Evolutionary conservation across 2,329 filamentous ascomycete species (phyloP), one percentile per base, ranked within the genome.

Genomic region (Aspergillus fijiensis): DNA sequence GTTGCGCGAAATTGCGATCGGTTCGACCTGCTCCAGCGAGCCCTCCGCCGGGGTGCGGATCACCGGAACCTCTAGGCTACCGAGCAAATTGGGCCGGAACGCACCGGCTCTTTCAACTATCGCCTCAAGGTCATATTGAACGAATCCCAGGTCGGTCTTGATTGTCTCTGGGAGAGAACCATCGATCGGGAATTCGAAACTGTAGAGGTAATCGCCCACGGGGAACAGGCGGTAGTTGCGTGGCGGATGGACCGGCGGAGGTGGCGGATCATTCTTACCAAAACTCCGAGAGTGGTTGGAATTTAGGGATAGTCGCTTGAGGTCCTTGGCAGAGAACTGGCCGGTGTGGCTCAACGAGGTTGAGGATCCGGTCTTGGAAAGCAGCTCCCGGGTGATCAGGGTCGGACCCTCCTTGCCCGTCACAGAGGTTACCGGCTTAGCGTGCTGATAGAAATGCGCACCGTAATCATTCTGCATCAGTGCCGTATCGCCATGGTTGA

Each of bases 1-100:
- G 63, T 91, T 92, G 21, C 93, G 84, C 65, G 90, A 94, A 70
- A 97, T 96, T 11, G 92, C 94, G 69, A 97, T 96, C 2, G 93
- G 93, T 72, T 97, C 93, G 27, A 92, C 89, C 75, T 92, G 92
- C 75, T 97, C 93, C 25, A 96, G 81, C 0, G 92, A 96, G 50
- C 92, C 86, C 76, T 96, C 92, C 52, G 94, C 87, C 0, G 93
- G 93, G 3, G 95, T 87, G 49, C 93, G 88, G 56, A 96, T 91
- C 51, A 97, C 86, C 9, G 84, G 85, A 2, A 97, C 87, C 74
- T 96, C 92, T 72, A 92, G 91, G 49, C 81, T 84, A 45, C 93
- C 93, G 59, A 92, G 84, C 2, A 97, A 80, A 67, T 96, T 96
- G 2, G 92, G 89, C 70, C 93, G 90, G 80, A 97, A 96, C 14